Base-by-base conservation (phyloP, 2,329 filamentous ascomycete species). In the Microdochium bolleyi region DNA sequence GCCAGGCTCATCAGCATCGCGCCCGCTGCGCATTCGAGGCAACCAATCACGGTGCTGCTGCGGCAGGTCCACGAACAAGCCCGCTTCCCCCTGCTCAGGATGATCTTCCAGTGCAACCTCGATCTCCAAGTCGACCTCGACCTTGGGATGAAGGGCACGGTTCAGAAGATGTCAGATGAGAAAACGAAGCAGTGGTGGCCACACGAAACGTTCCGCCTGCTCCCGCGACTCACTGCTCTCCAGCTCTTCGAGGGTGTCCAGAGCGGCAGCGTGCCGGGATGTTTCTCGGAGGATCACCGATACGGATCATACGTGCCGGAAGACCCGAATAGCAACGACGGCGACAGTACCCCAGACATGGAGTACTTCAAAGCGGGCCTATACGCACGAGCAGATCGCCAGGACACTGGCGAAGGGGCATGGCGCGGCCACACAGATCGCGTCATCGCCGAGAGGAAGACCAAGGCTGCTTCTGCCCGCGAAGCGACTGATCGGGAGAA, bases 401-500 rank as follows among this genome's bases (percentile, higher is more conserved):
- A 10, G 51, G 2, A 16, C 51, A 21, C 46, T 50, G 14, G 51
- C 51, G 22, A 50, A 50, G 25, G 24, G 48, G 34, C 1, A 13
- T 19, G 49, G 14, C 22, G 25, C 8, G 25, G 3, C 7, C 22
- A 48, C 16, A 11, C 13, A 7, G 10, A 13, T 13, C 50, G 46
- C 38, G 19, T 53, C 13, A 22, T 37, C 4, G 16, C 19, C 9
- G 50, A 50, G 2, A 37, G 41, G 10, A 51, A 51, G 34, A 14
- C 14, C 10, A 52, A 52, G 27, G 53, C 55, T 16, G 21, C 38
- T 32, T 27, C 22, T n/a, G 25, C 46, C 5, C 51, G 13, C 21
- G 50, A 53, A 16, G 4, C 48, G 9, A 41, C 53, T 4, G 25
- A 46, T 24, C 54, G 48, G 32, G 52, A 53, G 11, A 48, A 50